A percentile compares a stretch with the other conserved stretches of the same genome.
Evolutionary conservation across 2,329 filamentous ascomycete species (phyloP).

Genomic region (Aspergillus transmontanensis): DNA sequence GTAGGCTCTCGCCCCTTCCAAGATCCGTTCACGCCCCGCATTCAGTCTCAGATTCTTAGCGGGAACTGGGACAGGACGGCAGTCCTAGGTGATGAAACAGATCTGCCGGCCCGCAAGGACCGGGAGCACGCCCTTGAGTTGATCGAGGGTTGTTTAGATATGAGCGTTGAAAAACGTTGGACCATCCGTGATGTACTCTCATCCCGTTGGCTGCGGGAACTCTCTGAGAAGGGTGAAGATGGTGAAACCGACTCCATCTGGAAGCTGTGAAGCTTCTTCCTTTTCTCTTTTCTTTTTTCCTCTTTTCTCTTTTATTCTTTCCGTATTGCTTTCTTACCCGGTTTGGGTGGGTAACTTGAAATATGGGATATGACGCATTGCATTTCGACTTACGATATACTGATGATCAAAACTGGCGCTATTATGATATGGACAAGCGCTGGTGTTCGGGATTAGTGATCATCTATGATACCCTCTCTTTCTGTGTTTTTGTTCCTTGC

Average conservation of each 20-base stretch:
- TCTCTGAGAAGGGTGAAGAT: constrained; percentile 36
- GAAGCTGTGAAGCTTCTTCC: constrained; percentile 35
- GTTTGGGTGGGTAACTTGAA: background rate
- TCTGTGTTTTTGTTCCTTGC: constrained; percentile 8
- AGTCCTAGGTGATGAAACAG: constrained; percentile 48
- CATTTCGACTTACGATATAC: constrained; percentile 14
- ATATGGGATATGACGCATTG: constrained; percentile 3
- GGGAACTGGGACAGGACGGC: constrained; percentile 61
- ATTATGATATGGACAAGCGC: constrained; percentile 22
- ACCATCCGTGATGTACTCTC: constrained; percentile 59
- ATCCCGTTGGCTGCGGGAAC: constrained; percentile 57
- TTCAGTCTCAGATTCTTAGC: constrained; percentile 60
- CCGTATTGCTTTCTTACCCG: constrained; percentile 6
- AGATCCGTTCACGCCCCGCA: constrained; percentile 60
- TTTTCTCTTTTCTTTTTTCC: constrained; percentile 4
- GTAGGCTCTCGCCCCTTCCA: constrained; percentile 66
- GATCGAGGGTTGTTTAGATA: constrained; percentile 61
- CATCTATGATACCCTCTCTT: constrained; percentile 36
- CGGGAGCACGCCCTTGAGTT: constrained; percentile 58
- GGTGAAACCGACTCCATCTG: constrained; percentile 35
- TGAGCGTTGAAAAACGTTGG: constrained; percentile 59
- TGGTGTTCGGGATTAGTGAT: constrained; percentile 26
- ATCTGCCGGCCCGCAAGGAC: constrained; percentile 42
- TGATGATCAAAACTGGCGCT: constrained; percentile 25
- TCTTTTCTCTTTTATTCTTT: constrained; percentile 6